A percentile compares a stretch with the other conserved stretches of the same genome.
These are phyloP conservation scores for Haberlea rhodopensis DNA, from an alignment of 257 asterid genomes.

Conservation along the genomic window DNA sequence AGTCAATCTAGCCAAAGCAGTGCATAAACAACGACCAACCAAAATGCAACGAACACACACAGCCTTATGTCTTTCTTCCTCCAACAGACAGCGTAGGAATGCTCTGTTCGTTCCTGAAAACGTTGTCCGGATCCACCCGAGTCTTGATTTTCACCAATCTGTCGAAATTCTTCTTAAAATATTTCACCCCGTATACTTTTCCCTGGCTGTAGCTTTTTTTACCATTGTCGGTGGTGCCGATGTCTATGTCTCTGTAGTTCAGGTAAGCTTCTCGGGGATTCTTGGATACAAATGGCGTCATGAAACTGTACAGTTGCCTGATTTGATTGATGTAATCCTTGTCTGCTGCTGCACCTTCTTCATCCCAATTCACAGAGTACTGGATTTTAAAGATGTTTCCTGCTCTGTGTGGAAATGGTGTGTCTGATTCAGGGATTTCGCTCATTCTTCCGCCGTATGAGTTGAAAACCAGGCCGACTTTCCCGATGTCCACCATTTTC, in stretches of 20 bases:
- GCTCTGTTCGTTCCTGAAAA: slow-evolving; percentile 58
- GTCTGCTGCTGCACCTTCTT: slow-evolving; percentile 37
- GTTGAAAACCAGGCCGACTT: slow-evolving; percentile 40
- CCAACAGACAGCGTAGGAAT: slow-evolving; percentile 35
- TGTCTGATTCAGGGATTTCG: slow-evolving; percentile 40
- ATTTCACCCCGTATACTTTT: slow-evolving; percentile 47
- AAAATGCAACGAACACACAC: neutral
- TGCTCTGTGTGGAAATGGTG: slow-evolving; percentile 63
- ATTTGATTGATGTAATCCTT: slow-evolving; percentile 32
- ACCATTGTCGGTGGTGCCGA: slow-evolving; percentile 46
- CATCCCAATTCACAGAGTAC: slow-evolving; percentile 45
- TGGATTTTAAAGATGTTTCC: slow-evolving; percentile 54
- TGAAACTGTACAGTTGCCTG: slow-evolving; percentile 39
- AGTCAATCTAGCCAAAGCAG: neutral
- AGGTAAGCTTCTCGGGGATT: slow-evolving; percentile 59
- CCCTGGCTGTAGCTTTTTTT: slow-evolving; percentile 37
- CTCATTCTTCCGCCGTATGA: slow-evolving; percentile 58
- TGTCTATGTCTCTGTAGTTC: slow-evolving; percentile 62
- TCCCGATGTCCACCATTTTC: slow-evolving; percentile 31
- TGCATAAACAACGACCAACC: neutral
- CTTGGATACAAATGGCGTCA: slow-evolving; percentile 55
- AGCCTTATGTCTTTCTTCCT: slow-evolving; percentile 25
- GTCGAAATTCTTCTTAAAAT: slow-evolving; percentile 56
- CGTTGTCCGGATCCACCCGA: slow-evolving; percentile 51
- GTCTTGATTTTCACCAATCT: slow-evolving; percentile 52